A percentile compares a stretch with the other conserved stretches of the same genome.
Conservation (phyloP, 2,329 filamentous ascomycete genomes). For the Beauveria sp. region DNA sequence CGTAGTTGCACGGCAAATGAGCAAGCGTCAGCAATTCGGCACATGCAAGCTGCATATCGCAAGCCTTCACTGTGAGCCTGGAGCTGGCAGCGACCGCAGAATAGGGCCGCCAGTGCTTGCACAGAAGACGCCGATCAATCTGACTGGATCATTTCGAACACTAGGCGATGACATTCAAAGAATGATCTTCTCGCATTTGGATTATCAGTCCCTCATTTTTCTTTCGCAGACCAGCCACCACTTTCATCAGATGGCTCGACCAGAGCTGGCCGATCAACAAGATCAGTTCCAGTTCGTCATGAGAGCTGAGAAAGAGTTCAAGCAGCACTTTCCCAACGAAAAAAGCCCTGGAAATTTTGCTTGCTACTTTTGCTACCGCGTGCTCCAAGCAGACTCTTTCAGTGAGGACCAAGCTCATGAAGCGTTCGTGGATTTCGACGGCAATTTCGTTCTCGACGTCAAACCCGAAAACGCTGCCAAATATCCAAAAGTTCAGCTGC, state of each 20-base stretch:
- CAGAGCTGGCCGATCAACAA: neutral
- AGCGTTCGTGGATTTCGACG: neutral
- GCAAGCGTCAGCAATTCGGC: neutral
- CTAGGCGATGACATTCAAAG: neutral
- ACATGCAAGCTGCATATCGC: neutral
- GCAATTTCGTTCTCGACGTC: neutral
- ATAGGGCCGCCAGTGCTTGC: neutral
- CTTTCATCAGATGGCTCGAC: neutral
- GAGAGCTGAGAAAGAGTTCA: neutral
- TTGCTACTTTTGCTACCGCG: neutral
- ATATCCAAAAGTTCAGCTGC: neutral
- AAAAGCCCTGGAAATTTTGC: neutral
- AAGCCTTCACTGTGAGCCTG: neutral
- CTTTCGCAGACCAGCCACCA: neutral
- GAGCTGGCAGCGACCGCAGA: neutral
- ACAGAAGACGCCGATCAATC: neutral
- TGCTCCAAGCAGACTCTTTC: neutral
- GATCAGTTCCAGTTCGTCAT: neutral
- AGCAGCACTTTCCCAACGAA: neutral
- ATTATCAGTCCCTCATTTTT: neutral
- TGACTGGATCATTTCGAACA: neutral
- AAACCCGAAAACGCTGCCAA: neutral
- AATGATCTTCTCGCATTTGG: neutral
- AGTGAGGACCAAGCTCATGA: neutral
- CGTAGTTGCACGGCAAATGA: neutral